These are phyloP conservation scores for Candida xyloterini DNA, from an alignment of 805 yeast genomes.

Conservation along the genomic window DNA sequence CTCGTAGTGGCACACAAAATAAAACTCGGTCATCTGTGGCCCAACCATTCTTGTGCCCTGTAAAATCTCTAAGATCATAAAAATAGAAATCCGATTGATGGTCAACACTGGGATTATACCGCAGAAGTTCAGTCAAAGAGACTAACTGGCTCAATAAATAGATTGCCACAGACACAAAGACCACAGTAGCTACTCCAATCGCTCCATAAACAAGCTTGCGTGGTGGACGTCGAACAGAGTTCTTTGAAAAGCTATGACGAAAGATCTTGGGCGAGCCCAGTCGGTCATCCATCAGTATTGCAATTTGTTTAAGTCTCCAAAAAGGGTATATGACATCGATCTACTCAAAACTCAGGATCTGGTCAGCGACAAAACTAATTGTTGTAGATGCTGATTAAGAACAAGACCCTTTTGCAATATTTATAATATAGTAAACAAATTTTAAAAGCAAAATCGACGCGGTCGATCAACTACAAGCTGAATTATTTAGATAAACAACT, in stretches of 20 bases:
- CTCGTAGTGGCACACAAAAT: slow-evolving; percentile 57
- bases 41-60: slow-evolving; percentile 51
- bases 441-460: background rate
- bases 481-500: slow-evolving; percentile 21
- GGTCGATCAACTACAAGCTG: background rate
- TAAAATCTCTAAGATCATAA: slow-evolving; percentile 42
- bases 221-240: background rate
- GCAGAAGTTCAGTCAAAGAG: slow-evolving; percentile 3
- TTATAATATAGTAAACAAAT: slow-evolving; percentile 11
- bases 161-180: background rate
- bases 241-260: background rate
- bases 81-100: slow-evolving; percentile 19
- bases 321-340: background rate
- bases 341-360: background rate
- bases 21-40: slow-evolving; percentile 49
- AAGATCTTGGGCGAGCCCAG: slow-evolving; percentile 19
- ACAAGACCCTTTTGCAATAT: slow-evolving; percentile 3
- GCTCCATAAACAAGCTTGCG: background rate
- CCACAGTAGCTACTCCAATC: background rate
- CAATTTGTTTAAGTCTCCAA: background rate
- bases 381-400: background rate
- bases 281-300: slow-evolving; percentile 1
- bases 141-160: background rate
- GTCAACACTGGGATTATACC: slow-evolving; percentile 20
- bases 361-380: background rate